A percentile compares a stretch with the other conserved stretches of the same genome.
Conservation (phyloP, 257 asterid genomes). For the Prunella vulgaris region DNA sequence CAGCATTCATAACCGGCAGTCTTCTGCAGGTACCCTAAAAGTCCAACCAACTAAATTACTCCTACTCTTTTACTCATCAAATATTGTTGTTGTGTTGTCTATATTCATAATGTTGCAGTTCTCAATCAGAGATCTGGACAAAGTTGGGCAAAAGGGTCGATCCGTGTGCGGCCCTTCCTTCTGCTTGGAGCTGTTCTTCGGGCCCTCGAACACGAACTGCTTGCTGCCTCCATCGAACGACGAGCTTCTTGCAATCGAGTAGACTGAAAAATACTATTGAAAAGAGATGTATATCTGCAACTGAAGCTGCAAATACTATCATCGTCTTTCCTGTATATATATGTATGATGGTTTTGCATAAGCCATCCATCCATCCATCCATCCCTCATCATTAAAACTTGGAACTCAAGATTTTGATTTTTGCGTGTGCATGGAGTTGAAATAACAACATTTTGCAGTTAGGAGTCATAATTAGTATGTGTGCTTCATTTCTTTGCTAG, state of each 20-base stretch:
- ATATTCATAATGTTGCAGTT: constrained; percentile 37
- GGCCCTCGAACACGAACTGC: constrained; percentile 46
- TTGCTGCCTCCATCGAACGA: constrained; percentile 26
- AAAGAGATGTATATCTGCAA: neutral
- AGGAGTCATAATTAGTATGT: constrained; percentile 8
- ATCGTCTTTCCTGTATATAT: neutral
- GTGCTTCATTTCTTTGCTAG: neutral
- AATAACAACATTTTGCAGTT: constrained; percentile 23
- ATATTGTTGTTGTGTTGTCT: no score
- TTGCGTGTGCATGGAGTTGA: constrained; percentile 9
- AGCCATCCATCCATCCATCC: neutral
- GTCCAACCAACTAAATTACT: no score
- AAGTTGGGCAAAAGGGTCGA: constrained; percentile 59
- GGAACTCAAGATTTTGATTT: neutral
- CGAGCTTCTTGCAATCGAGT: constrained; percentile 14
- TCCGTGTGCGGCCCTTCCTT: constrained; percentile 67
- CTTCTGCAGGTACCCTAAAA: constrained; percentile 45
- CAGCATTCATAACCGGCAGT: constrained; percentile 64
- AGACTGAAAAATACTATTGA: neutral
- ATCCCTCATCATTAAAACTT: neutral
- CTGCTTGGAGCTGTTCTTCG: constrained; percentile 70
- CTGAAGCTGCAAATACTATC: neutral
- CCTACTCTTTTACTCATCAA: no score
- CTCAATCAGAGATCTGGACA: constrained; percentile 53
- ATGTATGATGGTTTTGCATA: constrained; percentile 10